phyloP scores from a whole-genome alignment of 2,329 filamentous ascomycete genomes.

The Westerdykella sp. region DNA sequence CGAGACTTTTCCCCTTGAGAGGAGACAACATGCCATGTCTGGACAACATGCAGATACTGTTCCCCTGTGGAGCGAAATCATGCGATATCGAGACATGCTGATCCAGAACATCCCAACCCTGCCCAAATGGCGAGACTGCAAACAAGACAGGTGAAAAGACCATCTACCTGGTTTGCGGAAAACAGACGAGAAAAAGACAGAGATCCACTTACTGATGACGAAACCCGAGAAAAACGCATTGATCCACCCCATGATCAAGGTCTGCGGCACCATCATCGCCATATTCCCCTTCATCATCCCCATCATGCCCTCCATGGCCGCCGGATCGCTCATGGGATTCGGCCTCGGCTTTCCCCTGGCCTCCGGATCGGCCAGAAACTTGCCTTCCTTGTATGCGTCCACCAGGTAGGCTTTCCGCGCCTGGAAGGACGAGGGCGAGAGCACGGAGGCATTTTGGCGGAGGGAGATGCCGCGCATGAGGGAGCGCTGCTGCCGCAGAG shows the following conservation, averaged over 20 bases:
- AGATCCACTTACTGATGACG: conserved; percentile 69
- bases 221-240: conserved; percentile 99
- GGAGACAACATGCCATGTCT: no score
- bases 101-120: no score
- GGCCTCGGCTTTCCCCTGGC: conserved; percentile 77
- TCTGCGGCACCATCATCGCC: conserved; percentile 99
- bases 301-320: conserved; percentile 99
- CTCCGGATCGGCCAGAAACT: conserved; percentile 84
- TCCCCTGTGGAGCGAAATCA: background rate
- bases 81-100: background rate
- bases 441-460: conserved; percentile 71
- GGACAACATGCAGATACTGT: no score
- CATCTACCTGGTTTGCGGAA: no score
- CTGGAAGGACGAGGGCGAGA: conserved; percentile 73
- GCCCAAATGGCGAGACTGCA: no score
- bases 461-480: conserved; percentile 79
- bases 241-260: conserved; percentile 99
- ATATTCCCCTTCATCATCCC: conserved; percentile 99
- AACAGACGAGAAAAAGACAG: background rate
- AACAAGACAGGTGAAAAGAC: no score
- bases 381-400: conserved; percentile 74
- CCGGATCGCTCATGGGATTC: conserved; percentile 92
- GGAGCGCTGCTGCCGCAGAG: conserved; percentile 77
- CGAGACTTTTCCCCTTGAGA: no score
- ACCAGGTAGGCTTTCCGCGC: conserved; percentile 74